A percentile compares a stretch with the other conserved stretches of the same genome.
Conservation (phyloP, 257 asterid species). For the Capsicum baccatum region DNA sequence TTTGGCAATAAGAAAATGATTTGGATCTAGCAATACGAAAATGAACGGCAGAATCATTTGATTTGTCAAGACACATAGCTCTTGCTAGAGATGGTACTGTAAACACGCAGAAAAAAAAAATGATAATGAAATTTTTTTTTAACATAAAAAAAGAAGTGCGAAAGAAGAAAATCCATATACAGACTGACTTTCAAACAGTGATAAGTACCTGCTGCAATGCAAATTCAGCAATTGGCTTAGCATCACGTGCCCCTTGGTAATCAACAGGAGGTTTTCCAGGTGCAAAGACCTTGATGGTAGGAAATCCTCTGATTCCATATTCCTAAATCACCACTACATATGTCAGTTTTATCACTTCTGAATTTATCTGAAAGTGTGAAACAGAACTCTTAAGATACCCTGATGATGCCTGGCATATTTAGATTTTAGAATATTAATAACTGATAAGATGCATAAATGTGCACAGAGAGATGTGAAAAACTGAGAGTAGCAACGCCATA, state of each 20-base stretch:
- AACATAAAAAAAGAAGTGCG: background rate
- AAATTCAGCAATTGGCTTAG: conserved; percentile 76
- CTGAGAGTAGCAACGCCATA: background rate
- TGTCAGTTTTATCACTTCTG: background rate
- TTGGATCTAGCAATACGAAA: background rate
- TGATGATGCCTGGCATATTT: background rate
- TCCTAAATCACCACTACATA: conserved; percentile 56
- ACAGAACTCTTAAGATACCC: background rate
- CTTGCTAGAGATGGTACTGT: background rate
- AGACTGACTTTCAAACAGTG: background rate
- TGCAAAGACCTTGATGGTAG: conserved; percentile 90
- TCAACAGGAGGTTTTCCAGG: conserved; percentile 89
- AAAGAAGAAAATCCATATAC: background rate
- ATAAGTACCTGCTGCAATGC: conserved; percentile 66
- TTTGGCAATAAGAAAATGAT: background rate
- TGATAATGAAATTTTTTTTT: background rate
- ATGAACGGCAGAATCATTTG: conserved; percentile 16
- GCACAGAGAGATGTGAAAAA: conserved; percentile 6
- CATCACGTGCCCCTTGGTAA: conserved; percentile 95
- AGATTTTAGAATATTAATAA: background rate
- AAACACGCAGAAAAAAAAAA: background rate
- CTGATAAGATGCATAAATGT: background rate
- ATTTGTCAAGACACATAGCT: conserved; percentile 1
- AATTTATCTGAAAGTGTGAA: background rate
- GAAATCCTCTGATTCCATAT: conserved; percentile 88